These are phyloP conservation scores for Pseudogymnoascus destructans DNA, from an alignment of 2,329 filamentous ascomycete species.

Conservation along the genomic window DNA sequence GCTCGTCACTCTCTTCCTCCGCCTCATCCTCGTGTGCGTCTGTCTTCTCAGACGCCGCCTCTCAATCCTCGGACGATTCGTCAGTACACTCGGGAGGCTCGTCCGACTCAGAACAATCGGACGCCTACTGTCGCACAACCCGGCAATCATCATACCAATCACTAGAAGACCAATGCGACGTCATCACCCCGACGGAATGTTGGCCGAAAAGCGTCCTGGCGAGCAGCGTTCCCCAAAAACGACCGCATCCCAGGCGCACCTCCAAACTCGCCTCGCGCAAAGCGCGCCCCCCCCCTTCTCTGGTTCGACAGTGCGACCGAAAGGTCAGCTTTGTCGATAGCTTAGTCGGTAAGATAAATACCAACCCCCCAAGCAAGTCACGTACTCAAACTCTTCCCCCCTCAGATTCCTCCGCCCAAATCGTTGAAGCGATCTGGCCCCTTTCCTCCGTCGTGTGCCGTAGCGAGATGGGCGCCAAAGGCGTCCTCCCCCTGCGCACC, in stretches of 20 bases:
- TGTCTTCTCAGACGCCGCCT: conserved; percentile 62
- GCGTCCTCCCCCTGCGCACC: conserved; percentile 76
- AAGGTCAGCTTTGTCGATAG: conserved; percentile 94
- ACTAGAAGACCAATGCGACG: conserved; percentile 21
- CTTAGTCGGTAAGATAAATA: conserved; percentile 75
- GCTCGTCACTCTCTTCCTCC: conserved; percentile 3
- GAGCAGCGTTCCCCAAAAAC: conserved; percentile 44
- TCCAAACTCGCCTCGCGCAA: conserved; percentile 40
- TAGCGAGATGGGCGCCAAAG: conserved; percentile 57
- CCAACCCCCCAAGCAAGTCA: conserved; percentile 21
- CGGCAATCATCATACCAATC: conserved; percentile 26
- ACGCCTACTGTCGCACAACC: conserved; percentile 30
- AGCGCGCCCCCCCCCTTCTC: conserved; percentile 54
- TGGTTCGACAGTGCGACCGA: conserved; percentile 78
- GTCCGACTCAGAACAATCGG: conserved; percentile 34
- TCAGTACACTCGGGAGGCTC: conserved; percentile 49
- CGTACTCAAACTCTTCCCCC: conserved; percentile 26
- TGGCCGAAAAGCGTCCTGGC: conserved; percentile 26
- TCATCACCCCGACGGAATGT: conserved; percentile 20
- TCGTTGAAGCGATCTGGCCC: conserved; percentile 96
- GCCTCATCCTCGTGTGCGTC: conserved; percentile 35
- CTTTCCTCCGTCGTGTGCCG: conserved; percentile 69
- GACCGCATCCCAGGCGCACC: conserved; percentile 50
- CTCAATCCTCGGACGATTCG: conserved; percentile 57
- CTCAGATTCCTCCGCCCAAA: conserved; percentile 89